Evolutionary conservation across 192 early-diverging fungal genomes (phyloP), one percentile per base, ranked within the genome.

Genomic region (Backusella mclennaniae): DNA sequence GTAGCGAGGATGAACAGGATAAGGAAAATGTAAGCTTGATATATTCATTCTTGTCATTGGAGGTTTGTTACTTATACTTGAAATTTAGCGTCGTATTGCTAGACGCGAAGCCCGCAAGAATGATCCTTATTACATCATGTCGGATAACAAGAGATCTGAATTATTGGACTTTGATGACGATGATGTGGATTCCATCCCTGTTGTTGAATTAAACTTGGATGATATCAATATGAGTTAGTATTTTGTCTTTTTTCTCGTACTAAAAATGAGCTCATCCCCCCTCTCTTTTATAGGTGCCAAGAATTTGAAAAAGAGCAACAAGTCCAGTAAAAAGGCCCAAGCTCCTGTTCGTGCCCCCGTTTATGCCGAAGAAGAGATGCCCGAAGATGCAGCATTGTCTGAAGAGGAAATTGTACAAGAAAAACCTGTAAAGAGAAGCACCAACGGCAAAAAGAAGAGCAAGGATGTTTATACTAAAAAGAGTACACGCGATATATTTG

Each of bases 111-210:
- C 83, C 4, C 83, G 73, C 19, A 86, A 87, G 56, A 84, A 86
- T 71, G 90, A 92, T 78, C 89, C 89, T 33, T 93, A 89, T 75
- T 92, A 95, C 70, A 93, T 92, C 71, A 86, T 87, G 42, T 72
- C 46, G 17, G 76, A 81, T 33, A 41, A 77, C 4, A 86, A 85
- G 66, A 81, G 73, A 38, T 68, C 59, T 4, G 42, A 76, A 31
- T 46, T 81, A 52, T 36, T 76, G 38, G 69, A 63, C 49, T 35
- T 81, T 53, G 79, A 78, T 8, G 88, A 89, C 19, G 89, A 89
- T 26, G 89, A 92, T 77, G 92, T 95, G 0, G 92, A 97, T 73
- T 87, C 87, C 14, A 96, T 97, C 70, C 94, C 94, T 4, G 91
- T 97, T 63, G 91, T 97, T 3, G 82, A 89, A 35, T 83, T 97